A percentile compares a stretch with the other conserved stretches of the same genome.
Conservation (phyloP, 2,329 filamentous ascomycete species). For the Epichloe amarillans region DNA sequence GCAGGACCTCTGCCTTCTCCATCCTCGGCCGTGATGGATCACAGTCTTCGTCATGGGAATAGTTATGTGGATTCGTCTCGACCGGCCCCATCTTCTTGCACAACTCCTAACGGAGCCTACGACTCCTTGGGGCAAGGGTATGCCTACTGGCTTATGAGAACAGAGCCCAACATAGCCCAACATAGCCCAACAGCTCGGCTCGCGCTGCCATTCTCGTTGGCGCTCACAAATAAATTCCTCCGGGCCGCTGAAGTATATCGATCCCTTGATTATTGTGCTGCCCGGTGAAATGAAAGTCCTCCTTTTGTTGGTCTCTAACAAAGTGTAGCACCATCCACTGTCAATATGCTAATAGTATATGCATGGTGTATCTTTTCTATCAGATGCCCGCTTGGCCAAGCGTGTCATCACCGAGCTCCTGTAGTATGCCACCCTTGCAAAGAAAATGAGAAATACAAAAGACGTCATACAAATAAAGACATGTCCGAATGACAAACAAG, state of each 20-base stretch:
- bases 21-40: slow-evolving; percentile 21
- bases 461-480: background rate
- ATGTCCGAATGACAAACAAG: too few species aligned
- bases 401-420: background rate
- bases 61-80: slow-evolving; percentile 41
- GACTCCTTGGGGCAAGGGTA: slow-evolving; percentile 55
- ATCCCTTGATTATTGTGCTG: slow-evolving; percentile 26
- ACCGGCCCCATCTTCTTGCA: slow-evolving; percentile 54
- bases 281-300: slow-evolving; percentile 12
- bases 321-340: background rate
- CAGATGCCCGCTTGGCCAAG: background rate
- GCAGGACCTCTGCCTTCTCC: slow-evolving; percentile 7
- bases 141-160: slow-evolving; percentile 47
- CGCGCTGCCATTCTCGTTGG: slow-evolving; percentile 30
- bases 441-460: background rate
- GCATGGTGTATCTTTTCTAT: background rate
- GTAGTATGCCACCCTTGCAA: background rate
- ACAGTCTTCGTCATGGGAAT: slow-evolving; percentile 35
- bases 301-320: too few species aligned
- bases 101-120: slow-evolving; percentile 55
- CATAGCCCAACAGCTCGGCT: slow-evolving; percentile 25
- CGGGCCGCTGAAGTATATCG: slow-evolving; percentile 30
- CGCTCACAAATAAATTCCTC: slow-evolving; percentile 28
- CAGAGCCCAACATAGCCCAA: slow-evolving; percentile 21
- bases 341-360: background rate